Percentiles rank a stretch among this genome's conserved stretches.
These are phyloP conservation scores for Metarhizium robertsii DNA, from an alignment of 2,329 filamentous ascomycete genomes.

Conservation along the genomic window DNA sequence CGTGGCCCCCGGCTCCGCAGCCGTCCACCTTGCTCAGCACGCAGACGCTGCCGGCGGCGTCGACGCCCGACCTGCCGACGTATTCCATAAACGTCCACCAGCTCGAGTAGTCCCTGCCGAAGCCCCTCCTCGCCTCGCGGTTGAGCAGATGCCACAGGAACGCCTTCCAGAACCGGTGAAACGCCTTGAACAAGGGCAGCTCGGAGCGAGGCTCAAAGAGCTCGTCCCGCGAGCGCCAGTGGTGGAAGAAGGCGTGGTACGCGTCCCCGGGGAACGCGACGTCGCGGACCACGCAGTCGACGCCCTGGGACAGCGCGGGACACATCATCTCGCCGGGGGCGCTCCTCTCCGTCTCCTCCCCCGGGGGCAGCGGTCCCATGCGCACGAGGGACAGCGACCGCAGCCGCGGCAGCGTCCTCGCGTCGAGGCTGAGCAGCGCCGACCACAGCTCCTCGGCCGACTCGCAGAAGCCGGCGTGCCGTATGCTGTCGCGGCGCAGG, in stretches of 20 bases:
- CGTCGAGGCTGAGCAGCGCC: background rate
- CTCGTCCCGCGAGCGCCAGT: slow-evolving; percentile 1
- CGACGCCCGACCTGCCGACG: background rate
- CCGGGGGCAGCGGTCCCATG: slow-evolving; percentile 2
- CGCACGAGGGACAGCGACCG: slow-evolving; percentile 3
- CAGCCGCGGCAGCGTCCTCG: slow-evolving; percentile 1
- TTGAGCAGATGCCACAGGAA: slow-evolving; percentile 5
- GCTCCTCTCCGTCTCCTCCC: background rate
- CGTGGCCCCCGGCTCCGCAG: slow-evolving; percentile 1
- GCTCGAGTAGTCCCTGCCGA: background rate
- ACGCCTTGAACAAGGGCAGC: background rate
- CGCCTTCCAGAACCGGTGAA: slow-evolving; percentile 2
- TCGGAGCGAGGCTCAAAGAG: background rate
- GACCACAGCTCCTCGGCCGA: slow-evolving; percentile 1
- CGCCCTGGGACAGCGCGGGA: slow-evolving; percentile 1
- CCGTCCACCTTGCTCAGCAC: slow-evolving; percentile 1
- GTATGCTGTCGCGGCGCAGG: background rate
- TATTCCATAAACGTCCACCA: slow-evolving; percentile 7
- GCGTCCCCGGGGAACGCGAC: background rate
- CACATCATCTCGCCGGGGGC: background rate
- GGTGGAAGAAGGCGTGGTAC: slow-evolving; percentile 4
- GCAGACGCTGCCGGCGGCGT: background rate
- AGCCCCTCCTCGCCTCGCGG: background rate
- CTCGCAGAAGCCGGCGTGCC: slow-evolving; percentile 3
- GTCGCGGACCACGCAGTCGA: slow-evolving; percentile 4